Percentiles rank a stretch among this genome's conserved stretches.
Evolutionary conservation across 1,139 yeast genomes (phyloP).

Genomic region (Scheffersomyces insectosa): DNA sequence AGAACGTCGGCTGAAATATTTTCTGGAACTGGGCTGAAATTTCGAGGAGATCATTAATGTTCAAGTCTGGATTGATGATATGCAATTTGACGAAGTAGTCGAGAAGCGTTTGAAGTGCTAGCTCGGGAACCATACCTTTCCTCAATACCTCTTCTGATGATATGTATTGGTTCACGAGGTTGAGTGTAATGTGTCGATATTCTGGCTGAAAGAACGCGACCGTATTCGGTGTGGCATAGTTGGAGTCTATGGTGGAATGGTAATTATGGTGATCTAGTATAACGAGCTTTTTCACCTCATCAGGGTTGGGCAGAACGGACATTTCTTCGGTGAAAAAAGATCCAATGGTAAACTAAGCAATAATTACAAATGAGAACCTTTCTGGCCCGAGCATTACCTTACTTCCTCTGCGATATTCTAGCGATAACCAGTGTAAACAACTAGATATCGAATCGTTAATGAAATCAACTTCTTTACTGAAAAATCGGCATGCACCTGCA

Average conservation of each 20-base stretch:
- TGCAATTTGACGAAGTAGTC: conserved; percentile 2
- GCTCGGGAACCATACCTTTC: conserved; percentile 1
- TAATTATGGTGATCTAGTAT: conserved; percentile 10
- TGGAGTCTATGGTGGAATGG: conserved; percentile 4
- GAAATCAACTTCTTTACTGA: no score
- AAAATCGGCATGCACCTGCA: no score
- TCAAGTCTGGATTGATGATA: background rate
- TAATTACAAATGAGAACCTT: no score
- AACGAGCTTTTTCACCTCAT: conserved; percentile 2
- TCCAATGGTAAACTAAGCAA: no score
- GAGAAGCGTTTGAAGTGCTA: conserved; percentile 1
- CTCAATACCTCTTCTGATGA: conserved; percentile 5
- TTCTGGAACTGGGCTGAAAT: background rate
- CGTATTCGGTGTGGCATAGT: conserved; percentile 5
- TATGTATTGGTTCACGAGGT: background rate
- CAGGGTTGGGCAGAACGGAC: no score
- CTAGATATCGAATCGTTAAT: no score
- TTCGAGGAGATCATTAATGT: background rate
- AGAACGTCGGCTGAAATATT: background rate
- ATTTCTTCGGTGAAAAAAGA: no score
- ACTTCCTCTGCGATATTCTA: no score
- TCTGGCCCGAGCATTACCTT: no score
- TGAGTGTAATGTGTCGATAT: background rate
- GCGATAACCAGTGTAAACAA: no score
- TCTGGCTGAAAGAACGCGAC: conserved; percentile 1